Evolutionary conservation across 179 eudicot species (phyloP), one percentile per base, ranked within the genome.

Genomic region (Silene vulgaris): DNA sequence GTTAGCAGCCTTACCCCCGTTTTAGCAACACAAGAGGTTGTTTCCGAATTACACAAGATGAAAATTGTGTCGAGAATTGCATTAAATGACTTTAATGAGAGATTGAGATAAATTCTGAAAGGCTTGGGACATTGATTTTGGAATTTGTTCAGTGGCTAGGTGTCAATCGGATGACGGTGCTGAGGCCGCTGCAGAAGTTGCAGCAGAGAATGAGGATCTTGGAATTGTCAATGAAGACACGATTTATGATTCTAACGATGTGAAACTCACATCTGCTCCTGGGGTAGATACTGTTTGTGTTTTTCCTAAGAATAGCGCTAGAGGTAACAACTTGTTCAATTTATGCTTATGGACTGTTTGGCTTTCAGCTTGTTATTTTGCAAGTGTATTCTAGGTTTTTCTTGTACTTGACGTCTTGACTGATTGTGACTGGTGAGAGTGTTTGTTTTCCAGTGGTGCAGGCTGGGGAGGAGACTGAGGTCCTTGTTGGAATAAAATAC

Each of bases 381-480:
- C 13, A 2, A 37, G 43, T 74, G 69, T 48, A 62, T 66, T 54
- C 19, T 62, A 16, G 70, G 32, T 20, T 72, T 65, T 65, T 65
- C 19, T 60, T 14, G 26, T 66, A 65, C 62, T 56, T 76, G n/a
- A n/a, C n/a, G n/a, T n/a, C n/a, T n/a, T n/a, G 67, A 61, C 50
- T n/a, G 35, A 70, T 50, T 77, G 14, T 73, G 61, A 6, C 20
- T 35, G 59, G 11, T 40, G 48, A 7, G 48, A 40, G 48, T 40
- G 48, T 40, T 40, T 8, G 48, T 40, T 66, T 75, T 80, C 80
- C 90, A 90, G 97, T 79, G 79, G 87, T 92, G 20, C 35, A 74
- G 12, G 97, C 97, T 65, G 97, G 96, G 76, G 89, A 89, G 84
- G 90, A 87, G 79, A 79, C 88, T 12, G 93, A 89, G 79, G 83